These are phyloP conservation scores for Aspergillus puulaauensis DNA, from an alignment of 2,329 filamentous ascomycete species.

Conservation along the genomic window DNA sequence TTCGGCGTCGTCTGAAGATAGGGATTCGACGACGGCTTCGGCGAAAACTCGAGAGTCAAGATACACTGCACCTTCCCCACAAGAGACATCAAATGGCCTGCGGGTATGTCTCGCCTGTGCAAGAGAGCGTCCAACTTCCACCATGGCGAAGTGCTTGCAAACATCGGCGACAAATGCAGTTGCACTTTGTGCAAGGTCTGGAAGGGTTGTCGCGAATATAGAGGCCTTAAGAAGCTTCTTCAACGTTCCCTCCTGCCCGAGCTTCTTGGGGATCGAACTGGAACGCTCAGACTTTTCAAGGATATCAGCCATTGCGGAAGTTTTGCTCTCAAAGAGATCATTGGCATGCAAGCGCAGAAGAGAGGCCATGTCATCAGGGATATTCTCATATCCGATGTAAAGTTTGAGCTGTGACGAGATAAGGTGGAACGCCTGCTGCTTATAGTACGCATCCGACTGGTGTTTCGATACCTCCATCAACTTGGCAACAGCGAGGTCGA, in stretches of 20 bases:
- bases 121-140: slow-evolving; percentile 85
- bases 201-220: slow-evolving; percentile 79
- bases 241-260: slow-evolving; percentile 75
- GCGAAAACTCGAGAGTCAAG: slow-evolving; percentile 85
- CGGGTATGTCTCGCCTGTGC: slow-evolving; percentile 73
- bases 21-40: slow-evolving; percentile 84
- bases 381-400: slow-evolving; percentile 78
- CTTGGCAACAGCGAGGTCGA: slow-evolving; percentile 86
- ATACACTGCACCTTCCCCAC: slow-evolving; percentile 82
- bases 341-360: slow-evolving; percentile 85
- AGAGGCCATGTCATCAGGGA: slow-evolving; percentile 85
- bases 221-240: slow-evolving; percentile 87
- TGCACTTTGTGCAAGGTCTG: slow-evolving; percentile 76
- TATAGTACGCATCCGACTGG: slow-evolving; percentile 79
- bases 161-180: slow-evolving; percentile 74
- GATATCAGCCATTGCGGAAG: slow-evolving; percentile 64
- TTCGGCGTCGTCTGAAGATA: slow-evolving; percentile 78
- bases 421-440: slow-evolving; percentile 85
- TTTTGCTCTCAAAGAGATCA: slow-evolving; percentile 73
- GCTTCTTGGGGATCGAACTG: slow-evolving; percentile 82
- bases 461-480: slow-evolving; percentile 66
- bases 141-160: slow-evolving; percentile 83
- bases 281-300: slow-evolving; percentile 76
- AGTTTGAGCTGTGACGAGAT: slow-evolving; percentile 88
- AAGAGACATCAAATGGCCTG: slow-evolving; percentile 78